phyloP scores from a whole-genome alignment of 2,329 filamentous ascomycete species.

The Hymenoscyphus albidus region DNA sequence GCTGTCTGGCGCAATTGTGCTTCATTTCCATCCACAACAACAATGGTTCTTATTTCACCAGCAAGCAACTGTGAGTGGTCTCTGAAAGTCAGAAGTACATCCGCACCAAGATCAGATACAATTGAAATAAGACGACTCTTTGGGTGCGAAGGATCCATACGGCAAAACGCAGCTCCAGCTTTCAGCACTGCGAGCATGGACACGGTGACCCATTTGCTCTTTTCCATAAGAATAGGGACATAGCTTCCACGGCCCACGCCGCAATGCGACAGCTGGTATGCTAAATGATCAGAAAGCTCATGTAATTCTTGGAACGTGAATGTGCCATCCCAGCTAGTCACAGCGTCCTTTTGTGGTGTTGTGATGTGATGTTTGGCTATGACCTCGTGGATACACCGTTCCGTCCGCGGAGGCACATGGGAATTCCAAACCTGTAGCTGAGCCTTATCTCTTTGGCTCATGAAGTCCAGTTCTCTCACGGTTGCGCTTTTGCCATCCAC shows the following conservation, averaged over 20 bases:
- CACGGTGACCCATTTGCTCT: conserved; percentile 28
- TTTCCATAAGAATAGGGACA: conserved; percentile 31
- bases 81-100: neutral
- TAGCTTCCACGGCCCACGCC: conserved; percentile 20
- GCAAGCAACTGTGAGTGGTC: neutral
- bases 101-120: neutral
- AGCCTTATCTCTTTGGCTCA: too few species aligned
- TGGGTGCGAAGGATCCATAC: conserved; percentile 32
- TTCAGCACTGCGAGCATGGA: conserved; percentile 29
- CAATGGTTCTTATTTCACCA: neutral
- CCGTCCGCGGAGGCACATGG: too few species aligned
- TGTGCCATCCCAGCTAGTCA: conserved; percentile 27
- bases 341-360: conserved; percentile 13
- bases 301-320: conserved; percentile 27
- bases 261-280: conserved; percentile 16
- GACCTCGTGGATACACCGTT: too few species aligned
- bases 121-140: conserved; percentile 16
- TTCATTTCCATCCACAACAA: neutral
- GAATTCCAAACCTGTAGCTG: too few species aligned
- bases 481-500: too few species aligned
- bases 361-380: neutral
- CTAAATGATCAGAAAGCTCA: conserved; percentile 17
- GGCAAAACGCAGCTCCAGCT: conserved; percentile 30
- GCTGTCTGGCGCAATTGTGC: neutral
- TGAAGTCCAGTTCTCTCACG: too few species aligned